Base-by-base conservation (phyloP, 164 flowering plant species). In the Litsea cubeba region DNA sequence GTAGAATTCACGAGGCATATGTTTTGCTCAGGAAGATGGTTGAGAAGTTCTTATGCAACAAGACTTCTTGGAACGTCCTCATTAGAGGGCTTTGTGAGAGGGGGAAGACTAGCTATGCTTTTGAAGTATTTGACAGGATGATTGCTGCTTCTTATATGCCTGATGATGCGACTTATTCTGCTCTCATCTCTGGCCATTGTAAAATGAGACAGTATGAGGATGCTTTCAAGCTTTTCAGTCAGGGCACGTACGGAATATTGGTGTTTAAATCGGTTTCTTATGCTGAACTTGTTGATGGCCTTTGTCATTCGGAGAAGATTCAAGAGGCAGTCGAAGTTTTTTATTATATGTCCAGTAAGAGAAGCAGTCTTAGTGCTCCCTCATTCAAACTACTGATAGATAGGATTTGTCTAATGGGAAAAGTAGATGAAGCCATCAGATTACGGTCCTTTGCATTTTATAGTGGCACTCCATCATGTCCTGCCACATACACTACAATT, bases 111-210 rank as follows among this genome's bases (percentile, higher is more conserved):
- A 75, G 57, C 46, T 78, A 84, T 77, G 88, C 88, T 63, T 69
- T 68, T 72, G 87, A 86, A 77, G 72, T 84, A 76, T 87, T 91
- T 28, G 73, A 79, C 54, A 88, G 85, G 77, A 90, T 91, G 97
- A 73, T 85, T 70, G 75, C 81, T 22, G 74, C 78, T 72, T 87
- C 89, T 15, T 76, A 78, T 75, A 62, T 71, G 69, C 88, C 90
- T 22, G 83, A 91, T 72, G 75, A 62, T 77, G 82, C 75, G 66
- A 88, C 85, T 22, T 87, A 83, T 78, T 86, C 89, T 50, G 87
- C 90, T 76, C 84, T 91, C 50, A 74, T 91, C 58, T 30, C 76
- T 76, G 91, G 91, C 11, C 71, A 85, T 76, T 85, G 90, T 82
- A 82, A 76, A 73, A 67, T 74, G 68, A 66, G 72, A n/a, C 78